These are phyloP conservation scores for Lantana camara DNA, from an alignment of 257 asterid species.

Conservation along the genomic window DNA sequence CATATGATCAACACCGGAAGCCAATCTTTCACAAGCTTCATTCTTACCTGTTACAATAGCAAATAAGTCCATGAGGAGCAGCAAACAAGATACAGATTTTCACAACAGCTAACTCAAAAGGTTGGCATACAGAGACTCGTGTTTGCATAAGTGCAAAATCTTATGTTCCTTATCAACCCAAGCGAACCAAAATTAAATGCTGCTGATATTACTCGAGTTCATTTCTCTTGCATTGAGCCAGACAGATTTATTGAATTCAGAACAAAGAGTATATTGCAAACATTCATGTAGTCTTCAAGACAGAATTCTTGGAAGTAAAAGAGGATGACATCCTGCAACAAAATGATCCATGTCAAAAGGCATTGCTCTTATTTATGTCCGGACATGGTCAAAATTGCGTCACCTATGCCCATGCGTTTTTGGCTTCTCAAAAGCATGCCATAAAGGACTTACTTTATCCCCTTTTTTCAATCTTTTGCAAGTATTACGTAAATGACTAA, in stretches of 20 bases:
- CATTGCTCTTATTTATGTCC: neutral
- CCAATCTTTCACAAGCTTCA: slow-evolving; percentile 88
- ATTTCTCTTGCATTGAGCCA: neutral
- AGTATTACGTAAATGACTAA: neutral
- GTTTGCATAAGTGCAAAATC: neutral
- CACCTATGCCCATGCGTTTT: neutral
- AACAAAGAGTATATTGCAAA: too few species aligned
- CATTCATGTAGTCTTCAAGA: too few species aligned
- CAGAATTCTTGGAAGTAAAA: too few species aligned
- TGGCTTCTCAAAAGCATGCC: neutral
- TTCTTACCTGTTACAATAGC: slow-evolving; percentile 71
- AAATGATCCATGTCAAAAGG: too few species aligned
- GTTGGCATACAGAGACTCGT: neutral
- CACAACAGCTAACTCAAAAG: too few species aligned
- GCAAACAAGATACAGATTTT: too few species aligned
- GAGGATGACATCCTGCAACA: neutral
- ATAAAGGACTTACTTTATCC: neutral
- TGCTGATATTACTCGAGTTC: neutral
- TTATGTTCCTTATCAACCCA: neutral
- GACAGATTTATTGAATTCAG: neutral
- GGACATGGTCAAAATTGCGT: slow-evolving; percentile 10
- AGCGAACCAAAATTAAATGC: neutral
- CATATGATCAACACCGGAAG: slow-evolving; percentile 86
- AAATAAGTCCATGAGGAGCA: too few species aligned
- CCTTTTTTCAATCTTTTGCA: neutral